A percentile compares a stretch with the other conserved stretches of the same genome.
phyloP scores from a whole-genome alignment of 1,284 basidiomycete genomes.

The Ceratorhiza oryzae-sativae region DNA sequence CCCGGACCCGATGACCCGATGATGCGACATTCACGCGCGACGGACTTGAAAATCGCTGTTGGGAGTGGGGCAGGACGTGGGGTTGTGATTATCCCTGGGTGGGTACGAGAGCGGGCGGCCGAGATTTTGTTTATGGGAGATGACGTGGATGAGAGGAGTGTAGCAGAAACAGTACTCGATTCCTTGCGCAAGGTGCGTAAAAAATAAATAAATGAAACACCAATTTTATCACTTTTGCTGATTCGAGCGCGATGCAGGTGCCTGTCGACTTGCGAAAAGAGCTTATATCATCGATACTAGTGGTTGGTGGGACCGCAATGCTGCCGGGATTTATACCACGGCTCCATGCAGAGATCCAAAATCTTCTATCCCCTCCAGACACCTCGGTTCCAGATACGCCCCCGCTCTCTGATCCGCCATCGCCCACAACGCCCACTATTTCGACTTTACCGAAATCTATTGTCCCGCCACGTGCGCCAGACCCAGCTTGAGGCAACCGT shows the following conservation, averaged over 20 bases:
- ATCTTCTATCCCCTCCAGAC: slow-evolving; percentile 61
- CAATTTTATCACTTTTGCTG: neutral
- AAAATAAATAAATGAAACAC: slow-evolving; percentile 18
- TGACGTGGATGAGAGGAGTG: slow-evolving; percentile 82
- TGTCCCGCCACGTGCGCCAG: slow-evolving; percentile 8
- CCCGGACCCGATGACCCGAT: slow-evolving; percentile 8
- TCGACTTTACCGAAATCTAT: slow-evolving; percentile 42
- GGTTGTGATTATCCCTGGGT: slow-evolving; percentile 87
- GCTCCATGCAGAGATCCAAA: slow-evolving; percentile 75
- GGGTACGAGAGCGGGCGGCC: slow-evolving; percentile 89
- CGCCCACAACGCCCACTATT: slow-evolving; percentile 33
- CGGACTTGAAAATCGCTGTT: slow-evolving; percentile 51
- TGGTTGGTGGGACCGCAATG: slow-evolving; percentile 89
- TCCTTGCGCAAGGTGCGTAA: slow-evolving; percentile 72
- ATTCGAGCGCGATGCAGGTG: slow-evolving; percentile 58
- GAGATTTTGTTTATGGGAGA: slow-evolving; percentile 91
- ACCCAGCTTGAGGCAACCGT: slow-evolving; percentile 49
- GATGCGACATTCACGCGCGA: slow-evolving; percentile 51
- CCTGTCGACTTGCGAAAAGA: slow-evolving; percentile 87
- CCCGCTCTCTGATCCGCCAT: slow-evolving; percentile 43
- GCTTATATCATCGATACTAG: slow-evolving; percentile 80
- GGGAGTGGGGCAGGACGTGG: slow-evolving; percentile 56
- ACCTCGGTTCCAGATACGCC: slow-evolving; percentile 42
- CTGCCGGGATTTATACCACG: slow-evolving; percentile 91
- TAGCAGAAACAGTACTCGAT: slow-evolving; percentile 82